Evolutionary conservation across 805 yeast species (phyloP), one percentile per base, ranked within the genome.

Genomic region (Sugiyamaella qingdaonensis): DNA sequence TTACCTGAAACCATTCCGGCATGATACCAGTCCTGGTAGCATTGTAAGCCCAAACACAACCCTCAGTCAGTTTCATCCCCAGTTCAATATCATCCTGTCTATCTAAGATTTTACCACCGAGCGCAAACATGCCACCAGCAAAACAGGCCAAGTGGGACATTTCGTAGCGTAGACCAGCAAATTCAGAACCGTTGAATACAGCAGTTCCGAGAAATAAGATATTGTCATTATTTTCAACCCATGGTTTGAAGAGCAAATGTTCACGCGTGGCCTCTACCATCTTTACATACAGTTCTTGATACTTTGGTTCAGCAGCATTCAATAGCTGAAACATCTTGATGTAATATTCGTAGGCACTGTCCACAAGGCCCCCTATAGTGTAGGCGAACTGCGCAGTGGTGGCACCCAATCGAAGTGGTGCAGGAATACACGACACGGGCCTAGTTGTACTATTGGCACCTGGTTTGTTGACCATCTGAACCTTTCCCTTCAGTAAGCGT

Each of bases 71-170:
- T 37, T 71, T 65, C 18, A 64, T 66, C 2, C 79, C 84, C n/a
- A 69, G 55, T 11, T 66, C 67, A 46, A 74, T 54, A 53, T 76
- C 76, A 29, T 61, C 64, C 5, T 72, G 68, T 10, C 69, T 58
- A 18, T 59, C 61, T 14, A 79, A 69, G 1, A 78, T 52, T 45
- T 67, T 73, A 4, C 79, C 69, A 1, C 79, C 80, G 21, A 80
- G 60, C 0, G 78, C 78, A 60, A 76, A 68, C 74, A 78, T 78
- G 1, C 83, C 80, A 13, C 83, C 84, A 4, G 78, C 67, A 52
- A 76, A 78, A 58, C 86, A 81, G 4, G 77, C 64, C 46, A 78
- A 65, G 55, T 78, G 81, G 31, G 75, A 68, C 72, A 75, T 73
- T 54, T 75, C 77, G 43, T 69, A 57, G 16, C 68, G 63, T 46